These are phyloP conservation scores for Backusella tarrabulga DNA, from an alignment of 192 early-diverging fungal species.

Conservation along the genomic window DNA sequence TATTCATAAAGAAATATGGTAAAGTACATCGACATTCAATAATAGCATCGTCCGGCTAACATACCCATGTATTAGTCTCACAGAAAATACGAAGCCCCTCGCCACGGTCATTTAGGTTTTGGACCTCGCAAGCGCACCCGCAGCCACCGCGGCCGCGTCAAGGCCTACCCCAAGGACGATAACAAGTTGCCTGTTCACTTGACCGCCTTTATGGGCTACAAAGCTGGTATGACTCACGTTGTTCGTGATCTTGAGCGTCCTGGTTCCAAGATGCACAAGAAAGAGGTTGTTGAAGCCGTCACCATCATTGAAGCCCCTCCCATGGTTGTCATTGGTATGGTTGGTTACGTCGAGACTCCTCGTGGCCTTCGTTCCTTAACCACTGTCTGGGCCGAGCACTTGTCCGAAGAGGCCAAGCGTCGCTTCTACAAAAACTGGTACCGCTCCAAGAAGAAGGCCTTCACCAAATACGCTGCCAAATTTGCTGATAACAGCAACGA, in stretches of 20 bases:
- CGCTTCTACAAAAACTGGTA: conserved; percentile 99
- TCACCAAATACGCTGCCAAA: conserved; percentile 99
- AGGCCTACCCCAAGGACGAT: conserved; percentile 99
- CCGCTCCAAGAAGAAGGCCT: conserved; percentile 99
- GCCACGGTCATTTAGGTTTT: conserved; percentile 80
- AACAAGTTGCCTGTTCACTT: conserved; percentile 91
- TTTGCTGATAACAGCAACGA: conserved; percentile 85
- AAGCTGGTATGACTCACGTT: conserved; percentile 99
- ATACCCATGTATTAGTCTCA: conserved; percentile 49
- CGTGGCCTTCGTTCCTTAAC: conserved; percentile 96
- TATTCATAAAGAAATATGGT: not conserved
- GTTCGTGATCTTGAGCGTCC: conserved; percentile 99
- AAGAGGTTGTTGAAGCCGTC: conserved; percentile 99
- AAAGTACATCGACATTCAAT: not conserved
- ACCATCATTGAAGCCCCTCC: conserved; percentile 98
- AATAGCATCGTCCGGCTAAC: not conserved
- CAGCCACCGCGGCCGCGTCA: conserved; percentile 92
- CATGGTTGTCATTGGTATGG: conserved; percentile 96
- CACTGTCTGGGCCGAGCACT: conserved; percentile 99
- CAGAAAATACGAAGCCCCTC: conserved; percentile 97
- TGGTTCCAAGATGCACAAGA: conserved; percentile 99
- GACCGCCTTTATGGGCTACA: conserved; percentile 99
- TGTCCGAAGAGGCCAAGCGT: conserved; percentile 95
- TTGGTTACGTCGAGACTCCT: conserved; percentile 99
- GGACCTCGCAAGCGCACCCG: conserved; percentile 83